Conservation (phyloP, 1,284 basidiomycete species). For the Leccinum huronense region DNA sequence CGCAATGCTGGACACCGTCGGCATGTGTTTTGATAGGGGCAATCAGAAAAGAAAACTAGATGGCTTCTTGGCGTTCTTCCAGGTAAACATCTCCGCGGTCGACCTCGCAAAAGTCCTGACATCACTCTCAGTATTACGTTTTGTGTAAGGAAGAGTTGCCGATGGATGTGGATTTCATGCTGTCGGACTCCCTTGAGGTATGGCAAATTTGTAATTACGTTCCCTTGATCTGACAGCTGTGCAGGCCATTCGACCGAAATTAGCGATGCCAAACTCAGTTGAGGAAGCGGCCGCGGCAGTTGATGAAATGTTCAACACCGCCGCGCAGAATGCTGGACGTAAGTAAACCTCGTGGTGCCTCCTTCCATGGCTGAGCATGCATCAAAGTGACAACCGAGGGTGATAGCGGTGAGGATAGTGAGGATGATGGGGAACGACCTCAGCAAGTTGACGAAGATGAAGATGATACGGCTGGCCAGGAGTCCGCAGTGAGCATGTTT, state of each 20-base stretch:
- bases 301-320: conserved; percentile 80
- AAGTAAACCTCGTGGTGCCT: conserved; percentile 23
- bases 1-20: conserved; percentile 91
- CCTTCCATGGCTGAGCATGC: conserved; percentile 12
- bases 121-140: conserved; percentile 69
- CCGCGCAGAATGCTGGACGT: conserved; percentile 61
- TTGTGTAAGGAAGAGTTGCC: conserved; percentile 85
- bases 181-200: conserved; percentile 90
- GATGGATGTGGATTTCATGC: conserved; percentile 98
- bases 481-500: conserved; percentile 50
- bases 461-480: conserved; percentile 42
- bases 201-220: conserved; percentile 17
- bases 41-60: conserved; percentile 90
- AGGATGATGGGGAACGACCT: conserved; percentile 57
- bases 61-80: conserved; percentile 90
- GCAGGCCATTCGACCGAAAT: conserved; percentile 79
- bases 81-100: conserved; percentile 50
- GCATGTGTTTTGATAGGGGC: conserved; percentile 96
- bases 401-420: conserved; percentile 72
- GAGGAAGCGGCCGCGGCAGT: conserved; percentile 85
- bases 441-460: conserved; percentile 58
- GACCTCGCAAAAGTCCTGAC: conserved; percentile 13
- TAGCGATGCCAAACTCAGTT: conserved; percentile 65
- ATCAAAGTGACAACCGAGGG: conserved; percentile 46
- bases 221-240: conserved; percentile 13